A percentile compares a stretch with the other conserved stretches of the same genome.
Conservation (phyloP, 2,329 filamentous ascomycete genomes). For the Pestalotiopsis sp. region DNA sequence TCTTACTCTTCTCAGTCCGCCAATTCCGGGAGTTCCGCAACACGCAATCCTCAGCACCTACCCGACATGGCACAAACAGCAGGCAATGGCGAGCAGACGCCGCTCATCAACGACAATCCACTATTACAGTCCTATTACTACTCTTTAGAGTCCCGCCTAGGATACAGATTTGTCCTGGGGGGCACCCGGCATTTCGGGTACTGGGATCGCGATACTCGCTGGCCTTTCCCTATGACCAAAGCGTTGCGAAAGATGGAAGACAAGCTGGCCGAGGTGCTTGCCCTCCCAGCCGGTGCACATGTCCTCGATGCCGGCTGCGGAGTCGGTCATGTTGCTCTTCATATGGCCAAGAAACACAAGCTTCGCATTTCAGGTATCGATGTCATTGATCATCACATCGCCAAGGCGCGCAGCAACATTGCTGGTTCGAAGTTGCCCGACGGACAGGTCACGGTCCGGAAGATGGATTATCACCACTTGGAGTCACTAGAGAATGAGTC, state of each 20-base stretch:
- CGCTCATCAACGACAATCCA: conserved; percentile 40
- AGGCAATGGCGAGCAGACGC: conserved; percentile 11
- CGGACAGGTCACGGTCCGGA: conserved; percentile 38
- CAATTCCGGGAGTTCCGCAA: too few species aligned
- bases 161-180: conserved; percentile 46
- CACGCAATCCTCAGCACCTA: background rate
- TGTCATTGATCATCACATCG: conserved; percentile 49
- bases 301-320: conserved; percentile 58
- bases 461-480: conserved; percentile 56
- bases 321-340: conserved; percentile 50
- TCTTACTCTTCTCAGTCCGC: too few species aligned
- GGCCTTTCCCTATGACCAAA: conserved; percentile 48
- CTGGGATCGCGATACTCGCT: conserved; percentile 47
- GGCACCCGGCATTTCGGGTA: conserved; percentile 54
- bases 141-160: conserved; percentile 47
- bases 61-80: background rate
- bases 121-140: conserved; percentile 47
- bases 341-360: conserved; percentile 44
- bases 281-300: conserved; percentile 39
- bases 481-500: conserved; percentile 38
- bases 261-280: conserved; percentile 42
- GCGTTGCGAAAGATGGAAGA: conserved; percentile 53
- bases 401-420: conserved; percentile 45
- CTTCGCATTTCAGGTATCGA: conserved; percentile 51
- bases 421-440: conserved; percentile 33